Evolutionary conservation across 176 grass and related monocot species (phyloP).

Genomic region (Musa acuminata): DNA sequence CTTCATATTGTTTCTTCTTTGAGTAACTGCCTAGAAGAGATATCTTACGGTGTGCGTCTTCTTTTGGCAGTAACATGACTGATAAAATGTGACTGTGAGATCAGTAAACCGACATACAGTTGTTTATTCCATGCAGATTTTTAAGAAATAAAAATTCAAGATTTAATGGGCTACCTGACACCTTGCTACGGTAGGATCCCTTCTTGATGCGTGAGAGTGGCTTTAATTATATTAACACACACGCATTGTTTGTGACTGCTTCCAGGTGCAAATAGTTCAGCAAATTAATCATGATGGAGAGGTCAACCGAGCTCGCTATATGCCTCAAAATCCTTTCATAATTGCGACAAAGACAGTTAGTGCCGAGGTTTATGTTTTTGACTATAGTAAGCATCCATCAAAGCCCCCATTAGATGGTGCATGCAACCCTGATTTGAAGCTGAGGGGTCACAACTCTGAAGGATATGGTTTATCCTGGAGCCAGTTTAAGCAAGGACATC

Average conservation of each 20-base stretch:
- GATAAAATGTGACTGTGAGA: neutral
- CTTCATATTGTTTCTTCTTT: neutral
- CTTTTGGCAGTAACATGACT: no score
- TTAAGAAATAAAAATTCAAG: no score
- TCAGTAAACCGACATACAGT: neutral
- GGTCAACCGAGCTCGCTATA: slow-evolving; percentile 93
- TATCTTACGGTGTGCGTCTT: no score
- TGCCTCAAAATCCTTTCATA: slow-evolving; percentile 96
- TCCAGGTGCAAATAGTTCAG: slow-evolving; percentile 98
- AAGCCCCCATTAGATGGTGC: slow-evolving; percentile 89
- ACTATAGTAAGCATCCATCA: slow-evolving; percentile 98
- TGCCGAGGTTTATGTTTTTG: slow-evolving; percentile 96
- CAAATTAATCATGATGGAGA: slow-evolving; percentile 99
- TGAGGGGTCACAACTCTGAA: slow-evolving; percentile 91
- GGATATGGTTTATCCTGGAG: slow-evolving; percentile 99
- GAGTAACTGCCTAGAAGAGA: no score
- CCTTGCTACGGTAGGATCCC: neutral
- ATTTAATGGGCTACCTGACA: neutral
- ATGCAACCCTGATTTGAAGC: slow-evolving; percentile 89
- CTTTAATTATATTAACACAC: neutral
- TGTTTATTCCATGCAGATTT: no score
- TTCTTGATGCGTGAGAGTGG: neutral
- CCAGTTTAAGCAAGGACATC: slow-evolving; percentile 81
- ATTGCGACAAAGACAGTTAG: slow-evolving; percentile 98
- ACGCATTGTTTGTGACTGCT: slow-evolving; percentile 3